A percentile compares a stretch with the other conserved stretches of the same genome.
phyloP scores from a whole-genome alignment of 176 grass and related monocot genomes.

The Juncus effusus region DNA sequence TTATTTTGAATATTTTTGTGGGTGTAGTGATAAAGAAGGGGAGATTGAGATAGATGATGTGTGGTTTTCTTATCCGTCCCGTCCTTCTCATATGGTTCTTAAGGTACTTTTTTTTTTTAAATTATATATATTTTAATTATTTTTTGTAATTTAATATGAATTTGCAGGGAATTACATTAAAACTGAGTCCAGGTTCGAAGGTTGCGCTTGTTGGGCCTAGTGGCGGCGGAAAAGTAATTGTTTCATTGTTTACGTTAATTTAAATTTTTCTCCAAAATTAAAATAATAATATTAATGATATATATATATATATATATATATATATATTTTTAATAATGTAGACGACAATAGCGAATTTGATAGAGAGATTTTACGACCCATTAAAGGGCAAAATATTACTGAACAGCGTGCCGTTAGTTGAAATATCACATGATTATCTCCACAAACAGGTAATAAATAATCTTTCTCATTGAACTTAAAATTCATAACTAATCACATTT shows the following conservation, averaged over 20 bases:
- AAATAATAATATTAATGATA: neutral
- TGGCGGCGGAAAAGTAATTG: conserved; percentile 83
- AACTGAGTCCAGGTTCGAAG: conserved; percentile 84
- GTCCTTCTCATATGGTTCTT: conserved; percentile 94
- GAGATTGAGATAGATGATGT: conserved; percentile 92
- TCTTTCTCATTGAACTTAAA: neutral
- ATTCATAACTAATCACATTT: conserved; percentile 15
- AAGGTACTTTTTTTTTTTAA: conserved; percentile 49
- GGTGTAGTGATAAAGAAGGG: conserved; percentile 61
- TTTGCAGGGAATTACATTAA: conserved; percentile 80
- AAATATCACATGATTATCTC: conserved; percentile 81
- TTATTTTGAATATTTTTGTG: neutral
- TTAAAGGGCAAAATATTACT: conserved; percentile 80
- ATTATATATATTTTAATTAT: conserved; percentile 3
- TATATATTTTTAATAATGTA: conserved; percentile 40
- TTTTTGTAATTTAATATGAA: conserved; percentile 5
- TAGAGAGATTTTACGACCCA: conserved; percentile 97
- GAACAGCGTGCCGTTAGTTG: conserved; percentile 69
- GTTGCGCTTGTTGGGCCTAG: conserved; percentile 98
- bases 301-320: conserved; percentile 14
- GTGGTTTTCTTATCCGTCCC: conserved; percentile 98
- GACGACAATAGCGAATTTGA: conserved; percentile 99
- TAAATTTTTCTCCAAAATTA: no score
- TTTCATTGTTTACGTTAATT: conserved; percentile 9
- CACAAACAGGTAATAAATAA: conserved; percentile 68